Base-by-base conservation (phyloP, 352 stramenopile species). In the Globisporangium spiculum region DNA sequence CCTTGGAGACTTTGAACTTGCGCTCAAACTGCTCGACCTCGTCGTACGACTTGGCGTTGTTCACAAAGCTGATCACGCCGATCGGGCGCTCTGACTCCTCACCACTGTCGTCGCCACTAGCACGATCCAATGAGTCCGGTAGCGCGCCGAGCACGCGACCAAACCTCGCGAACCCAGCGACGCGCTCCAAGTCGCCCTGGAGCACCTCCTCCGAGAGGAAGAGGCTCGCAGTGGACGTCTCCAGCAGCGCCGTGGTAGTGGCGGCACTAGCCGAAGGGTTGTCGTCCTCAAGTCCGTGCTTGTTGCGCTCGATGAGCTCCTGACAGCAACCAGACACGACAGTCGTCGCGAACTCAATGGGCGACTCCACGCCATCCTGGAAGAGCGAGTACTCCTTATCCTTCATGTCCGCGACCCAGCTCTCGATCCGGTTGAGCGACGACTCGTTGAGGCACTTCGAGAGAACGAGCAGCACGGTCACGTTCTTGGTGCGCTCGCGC, bases 361-460 rank as follows among this genome's bases (percentile, higher is more conserved):
- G 50, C 1, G 53, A 54, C 10, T 53, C 48, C n/a, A 54, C 46
- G 44, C 55, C 61, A 34, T 60, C 62, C 22, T 67, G 66, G 12
- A 71, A 46, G 9, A 59, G 67, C 27, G 59, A 46, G 58, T 63
- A 60, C 66, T 71, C 52, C 41, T 67, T 32, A 41, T 61, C 52
- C 27, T 72, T 68, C 38, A 68, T 65, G 32, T 64, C 18, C 6
- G 54, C 60, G 30, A 92, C 71, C 84, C 84, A 90, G 14, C 73
- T 71, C 12, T 89, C 72, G 9, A 90, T 75, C 16, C 71, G 60
- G 6, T 55, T 65, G 8, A 92, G 48, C n/a, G 74, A 59, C 50
- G 66, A 65, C 30, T 84, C 63, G 65, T 79, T 78, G 20, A 90
- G 60, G 38, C 84, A 90, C 65, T 89, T 86, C 59, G 81, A 89